These are phyloP conservation scores for Neocucurbitaria cava DNA, from an alignment of 2,329 filamentous ascomycete genomes.

Conservation along the genomic window DNA sequence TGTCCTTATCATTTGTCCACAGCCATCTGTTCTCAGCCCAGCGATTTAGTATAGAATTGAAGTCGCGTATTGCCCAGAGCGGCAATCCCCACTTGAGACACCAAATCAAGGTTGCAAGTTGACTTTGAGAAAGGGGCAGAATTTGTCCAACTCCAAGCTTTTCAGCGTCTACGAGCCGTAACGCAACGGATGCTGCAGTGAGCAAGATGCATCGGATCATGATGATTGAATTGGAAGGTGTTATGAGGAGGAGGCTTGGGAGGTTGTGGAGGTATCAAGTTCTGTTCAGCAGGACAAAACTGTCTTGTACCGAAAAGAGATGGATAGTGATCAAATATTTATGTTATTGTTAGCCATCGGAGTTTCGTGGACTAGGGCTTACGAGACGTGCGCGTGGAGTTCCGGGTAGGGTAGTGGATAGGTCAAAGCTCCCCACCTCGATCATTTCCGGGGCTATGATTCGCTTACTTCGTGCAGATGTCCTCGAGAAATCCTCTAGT, in stretches of 20 bases:
- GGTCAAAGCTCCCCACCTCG: not conserved
- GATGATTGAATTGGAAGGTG: slow-evolving; percentile 3
- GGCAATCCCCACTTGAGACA: slow-evolving; percentile 37
- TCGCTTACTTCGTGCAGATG: not conserved
- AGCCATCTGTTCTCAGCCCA: slow-evolving; percentile 51
- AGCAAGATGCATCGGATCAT: slow-evolving; percentile 32
- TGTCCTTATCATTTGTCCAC: slow-evolving; percentile 35
- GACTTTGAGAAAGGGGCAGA: slow-evolving; percentile 30
- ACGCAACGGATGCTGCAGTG: slow-evolving; percentile 20
- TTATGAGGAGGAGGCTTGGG: not conserved
- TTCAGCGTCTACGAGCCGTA: slow-evolving; percentile 28
- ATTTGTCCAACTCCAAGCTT: slow-evolving; percentile 22
- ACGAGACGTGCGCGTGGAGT: too few species aligned
- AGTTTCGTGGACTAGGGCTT: not conserved
- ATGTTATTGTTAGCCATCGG: not conserved
- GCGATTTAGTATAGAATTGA: slow-evolving; percentile 36
- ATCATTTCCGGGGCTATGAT: not conserved
- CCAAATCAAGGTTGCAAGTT: slow-evolving; percentile 30
- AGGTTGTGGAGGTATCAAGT: not conserved
- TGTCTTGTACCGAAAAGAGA: not conserved
- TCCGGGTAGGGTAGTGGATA: not conserved
- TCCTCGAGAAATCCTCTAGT: not conserved
- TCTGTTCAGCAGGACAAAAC: not conserved
- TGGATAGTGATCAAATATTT: not conserved
- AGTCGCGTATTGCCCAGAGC: slow-evolving; percentile 28